Evolutionary conservation across 768 basidiomycete species (phyloP).

Genomic region (Ramaria rubella): DNA sequence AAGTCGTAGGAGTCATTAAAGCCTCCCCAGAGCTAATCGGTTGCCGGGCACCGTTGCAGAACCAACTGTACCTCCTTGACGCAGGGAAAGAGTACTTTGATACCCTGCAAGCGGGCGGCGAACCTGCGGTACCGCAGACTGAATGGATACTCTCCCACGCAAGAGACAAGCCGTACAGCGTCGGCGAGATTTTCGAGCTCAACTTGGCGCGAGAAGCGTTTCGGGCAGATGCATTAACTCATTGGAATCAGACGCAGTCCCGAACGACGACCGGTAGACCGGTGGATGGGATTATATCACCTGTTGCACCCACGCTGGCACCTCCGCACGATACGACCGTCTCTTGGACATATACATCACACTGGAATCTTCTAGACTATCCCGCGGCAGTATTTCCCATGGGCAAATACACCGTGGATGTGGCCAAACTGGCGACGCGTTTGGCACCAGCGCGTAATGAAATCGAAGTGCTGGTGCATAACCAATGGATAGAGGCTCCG

Average conservation of each 20-base stretch:
- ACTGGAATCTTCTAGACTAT: slow-evolving; percentile 49
- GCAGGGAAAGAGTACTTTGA: slow-evolving; percentile 41
- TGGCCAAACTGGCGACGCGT: slow-evolving; percentile 14
- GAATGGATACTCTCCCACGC: slow-evolving; percentile 39
- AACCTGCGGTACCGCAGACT: slow-evolving; percentile 36
- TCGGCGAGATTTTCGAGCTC: slow-evolving; percentile 39
- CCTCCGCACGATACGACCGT: slow-evolving; percentile 41
- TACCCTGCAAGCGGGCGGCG: slow-evolving; percentile 27
- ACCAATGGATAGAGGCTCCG: slow-evolving; percentile 39
- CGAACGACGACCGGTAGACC: slow-evolving; percentile 37
- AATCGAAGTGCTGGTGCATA: slow-evolving; percentile 29
- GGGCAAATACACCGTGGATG: slow-evolving; percentile 28
- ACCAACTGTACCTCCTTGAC: slow-evolving; percentile 43
- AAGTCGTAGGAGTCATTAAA: slow-evolving; percentile 15
- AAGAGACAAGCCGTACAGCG: slow-evolving; percentile 30
- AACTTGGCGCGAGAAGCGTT: slow-evolving; percentile 39
- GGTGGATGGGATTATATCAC: slow-evolving; percentile 43
- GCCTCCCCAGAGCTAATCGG: not conserved
- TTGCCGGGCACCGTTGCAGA: slow-evolving; percentile 20
- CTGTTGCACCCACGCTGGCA: slow-evolving; percentile 41
- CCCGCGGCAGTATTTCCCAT: slow-evolving; percentile 43
- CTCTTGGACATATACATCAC: slow-evolving; percentile 46
- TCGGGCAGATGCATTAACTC: slow-evolving; percentile 32
- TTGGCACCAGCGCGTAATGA: slow-evolving; percentile 26
- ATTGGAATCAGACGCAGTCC: slow-evolving; percentile 38